Percentiles rank a stretch among this genome's conserved stretches.
Evolutionary conservation across 495 filamentous ascomycete genomes (phyloP).

Genomic region (Penicillium ucsense): DNA sequence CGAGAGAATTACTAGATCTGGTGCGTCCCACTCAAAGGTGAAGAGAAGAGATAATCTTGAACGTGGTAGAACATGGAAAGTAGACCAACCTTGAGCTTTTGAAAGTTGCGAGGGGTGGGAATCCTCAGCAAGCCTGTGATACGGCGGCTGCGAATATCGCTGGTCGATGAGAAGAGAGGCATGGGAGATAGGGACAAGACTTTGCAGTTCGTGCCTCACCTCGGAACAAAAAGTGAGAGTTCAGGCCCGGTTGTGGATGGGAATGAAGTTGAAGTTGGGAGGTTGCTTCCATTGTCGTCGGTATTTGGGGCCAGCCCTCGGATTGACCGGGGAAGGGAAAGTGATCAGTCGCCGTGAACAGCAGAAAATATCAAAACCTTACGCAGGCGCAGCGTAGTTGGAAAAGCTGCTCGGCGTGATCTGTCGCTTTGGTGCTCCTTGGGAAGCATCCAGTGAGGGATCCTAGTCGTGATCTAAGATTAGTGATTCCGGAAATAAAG

Average conservation of each 20-base stretch:
- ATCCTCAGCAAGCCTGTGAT: not conserved
- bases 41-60: not conserved
- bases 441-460: constrained; percentile 19
- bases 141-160: too few species aligned
- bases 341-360: not conserved
- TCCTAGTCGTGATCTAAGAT: constrained; percentile 24
- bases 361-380: constrained; percentile 3
- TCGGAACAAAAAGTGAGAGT: not conserved
- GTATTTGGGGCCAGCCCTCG: constrained; percentile 17
- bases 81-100: constrained; percentile 32
- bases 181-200: not conserved
- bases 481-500: constrained; percentile 24
- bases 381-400: constrained; percentile 27
- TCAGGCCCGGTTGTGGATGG: not conserved
- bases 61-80: constrained; percentile 19
- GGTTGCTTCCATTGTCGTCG: not conserved
- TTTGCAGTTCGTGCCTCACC: too few species aligned
- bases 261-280: constrained; percentile 6
- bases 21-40: too few species aligned
- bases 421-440: constrained; percentile 31
- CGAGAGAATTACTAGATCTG: too few species aligned
- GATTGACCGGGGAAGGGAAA: too few species aligned
- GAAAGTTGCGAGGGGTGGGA: constrained; percentile 3
- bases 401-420: constrained; percentile 24
- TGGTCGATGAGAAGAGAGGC: not conserved